These are phyloP conservation scores for Nothomitra cinnamomea DNA, from an alignment of 2,329 filamentous ascomycete species.

Conservation along the genomic window DNA sequence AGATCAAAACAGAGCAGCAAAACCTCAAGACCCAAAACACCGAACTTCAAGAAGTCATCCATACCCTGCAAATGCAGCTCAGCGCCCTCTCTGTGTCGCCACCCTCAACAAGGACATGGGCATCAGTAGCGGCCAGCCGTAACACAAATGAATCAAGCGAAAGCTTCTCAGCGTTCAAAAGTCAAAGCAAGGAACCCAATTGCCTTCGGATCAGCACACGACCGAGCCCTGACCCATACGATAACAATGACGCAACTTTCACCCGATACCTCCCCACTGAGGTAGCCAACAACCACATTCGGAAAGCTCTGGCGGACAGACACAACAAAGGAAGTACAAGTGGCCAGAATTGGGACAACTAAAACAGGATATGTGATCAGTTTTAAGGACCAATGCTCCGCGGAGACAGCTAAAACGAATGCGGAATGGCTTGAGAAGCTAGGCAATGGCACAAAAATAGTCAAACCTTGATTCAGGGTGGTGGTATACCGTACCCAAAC, in stretches of 20 bases:
- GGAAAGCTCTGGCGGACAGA: not conserved
- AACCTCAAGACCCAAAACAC: not conserved
- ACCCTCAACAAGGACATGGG: not conserved
- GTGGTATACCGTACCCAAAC: slow-evolving; percentile 12
- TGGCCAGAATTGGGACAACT: slow-evolving; percentile 9
- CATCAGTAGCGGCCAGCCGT: not conserved
- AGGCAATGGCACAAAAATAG: slow-evolving; percentile 11
- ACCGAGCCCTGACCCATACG: not conserved
- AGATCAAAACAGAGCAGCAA: not conserved
- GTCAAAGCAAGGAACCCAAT: not conserved
- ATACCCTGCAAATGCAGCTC: not conserved
- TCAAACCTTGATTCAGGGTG: slow-evolving; percentile 12
- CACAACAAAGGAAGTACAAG: not conserved
- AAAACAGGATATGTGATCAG: slow-evolving; percentile 14
- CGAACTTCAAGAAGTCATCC: not conserved
- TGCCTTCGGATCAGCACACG: not conserved
- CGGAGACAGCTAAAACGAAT: slow-evolving; percentile 12
- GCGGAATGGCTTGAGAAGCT: slow-evolving; percentile 13
- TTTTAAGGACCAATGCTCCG: slow-evolving; percentile 12
- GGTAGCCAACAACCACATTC: not conserved
- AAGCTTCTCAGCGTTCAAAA: not conserved
- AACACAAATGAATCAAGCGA: not conserved
- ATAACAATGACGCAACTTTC: not conserved
- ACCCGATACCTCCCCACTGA: not conserved
- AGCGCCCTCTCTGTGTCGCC: not conserved